Conservation (phyloP, 2,329 filamentous ascomycete genomes). For the Macroventuria anomochaeta region DNA sequence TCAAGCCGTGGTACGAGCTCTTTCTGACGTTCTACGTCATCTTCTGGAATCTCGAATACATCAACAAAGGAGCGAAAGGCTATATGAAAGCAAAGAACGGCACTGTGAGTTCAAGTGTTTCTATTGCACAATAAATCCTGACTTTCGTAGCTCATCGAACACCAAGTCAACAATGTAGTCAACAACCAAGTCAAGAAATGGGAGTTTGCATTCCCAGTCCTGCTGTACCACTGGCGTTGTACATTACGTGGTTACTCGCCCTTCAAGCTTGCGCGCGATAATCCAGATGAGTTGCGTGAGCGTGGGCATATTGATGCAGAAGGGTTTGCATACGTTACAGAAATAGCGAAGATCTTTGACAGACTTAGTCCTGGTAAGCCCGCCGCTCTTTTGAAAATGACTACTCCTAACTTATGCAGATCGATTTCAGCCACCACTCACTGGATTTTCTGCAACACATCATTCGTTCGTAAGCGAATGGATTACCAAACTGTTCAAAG, state of each 20-base stretch:
- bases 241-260: conserved; percentile 41
- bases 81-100: conserved; percentile 46
- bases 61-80: conserved; percentile 40
- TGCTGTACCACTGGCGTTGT: conserved; percentile 44
- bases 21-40: conserved; percentile 46
- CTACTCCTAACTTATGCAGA: conserved; percentile 27
- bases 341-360: conserved; percentile 35
- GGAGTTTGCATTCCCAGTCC: conserved; percentile 42
- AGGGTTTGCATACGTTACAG: conserved; percentile 41
- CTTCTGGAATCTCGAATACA: conserved; percentile 48
- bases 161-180: conserved; percentile 43
- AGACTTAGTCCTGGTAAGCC: conserved; percentile 35
- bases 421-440: conserved; percentile 38
- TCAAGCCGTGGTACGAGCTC: conserved; percentile 49
- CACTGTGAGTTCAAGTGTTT: conserved; percentile 35
- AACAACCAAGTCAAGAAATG: conserved; percentile 44
- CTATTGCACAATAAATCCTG: conserved; percentile 10
- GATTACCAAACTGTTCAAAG: conserved; percentile 43
- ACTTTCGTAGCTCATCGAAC: conserved; percentile 36
- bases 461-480: conserved; percentile 40
- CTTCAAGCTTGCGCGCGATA: conserved; percentile 45
- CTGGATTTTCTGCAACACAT: conserved; percentile 32
- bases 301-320: conserved; percentile 39
- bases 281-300: conserved; percentile 41
- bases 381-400: background rate